phyloP scores from a whole-genome alignment of 208 protist species.

The Trypanosomatidae sp. region DNA sequence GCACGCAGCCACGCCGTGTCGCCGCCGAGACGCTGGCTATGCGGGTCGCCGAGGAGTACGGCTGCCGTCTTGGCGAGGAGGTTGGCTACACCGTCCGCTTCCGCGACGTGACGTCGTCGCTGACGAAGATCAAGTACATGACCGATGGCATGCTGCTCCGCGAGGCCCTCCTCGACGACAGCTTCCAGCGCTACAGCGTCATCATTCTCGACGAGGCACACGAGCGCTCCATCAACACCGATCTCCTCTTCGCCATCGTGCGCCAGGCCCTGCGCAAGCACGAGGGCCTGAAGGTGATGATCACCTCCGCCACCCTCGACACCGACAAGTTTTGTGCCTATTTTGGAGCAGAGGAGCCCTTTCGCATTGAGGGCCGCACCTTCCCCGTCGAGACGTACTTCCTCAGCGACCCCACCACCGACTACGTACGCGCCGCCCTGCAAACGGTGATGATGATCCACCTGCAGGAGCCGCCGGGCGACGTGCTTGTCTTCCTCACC shows the following conservation, averaged over 20 bases:
- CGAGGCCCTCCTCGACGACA: slow-evolving; percentile 96
- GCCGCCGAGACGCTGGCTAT: slow-evolving; percentile 98
- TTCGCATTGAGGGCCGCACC: slow-evolving; percentile 98
- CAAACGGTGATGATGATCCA: slow-evolving; percentile 99
- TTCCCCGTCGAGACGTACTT: slow-evolving; percentile 98
- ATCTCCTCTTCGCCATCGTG: slow-evolving; percentile 98
- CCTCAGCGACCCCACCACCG: slow-evolving; percentile 87
- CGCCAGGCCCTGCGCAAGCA: slow-evolving; percentile 91
- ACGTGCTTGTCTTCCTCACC: slow-evolving; percentile 99
- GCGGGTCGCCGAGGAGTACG: slow-evolving; percentile 98
- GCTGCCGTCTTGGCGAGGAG: slow-evolving; percentile 96
- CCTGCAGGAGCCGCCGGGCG: slow-evolving; percentile 96
- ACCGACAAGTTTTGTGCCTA: slow-evolving; percentile 98
- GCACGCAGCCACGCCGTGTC: slow-evolving; percentile 99
- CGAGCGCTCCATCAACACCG: slow-evolving; percentile 99
- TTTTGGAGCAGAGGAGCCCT: slow-evolving; percentile 96
- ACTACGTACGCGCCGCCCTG: slow-evolving; percentile 98
- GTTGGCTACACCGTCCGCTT: slow-evolving; percentile 99
- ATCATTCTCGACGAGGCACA: slow-evolving; percentile 99
- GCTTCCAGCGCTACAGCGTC: slow-evolving; percentile 95
- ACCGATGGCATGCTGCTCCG: slow-evolving; percentile 99
- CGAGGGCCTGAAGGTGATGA: slow-evolving; percentile 97
- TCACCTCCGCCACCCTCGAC: slow-evolving; percentile 99
- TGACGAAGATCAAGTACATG: slow-evolving; percentile 99
- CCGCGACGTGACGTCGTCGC: slow-evolving; percentile 95